phyloP scores from a whole-genome alignment of 148 eudicot genomes.

The Chenopodium album region DNA sequence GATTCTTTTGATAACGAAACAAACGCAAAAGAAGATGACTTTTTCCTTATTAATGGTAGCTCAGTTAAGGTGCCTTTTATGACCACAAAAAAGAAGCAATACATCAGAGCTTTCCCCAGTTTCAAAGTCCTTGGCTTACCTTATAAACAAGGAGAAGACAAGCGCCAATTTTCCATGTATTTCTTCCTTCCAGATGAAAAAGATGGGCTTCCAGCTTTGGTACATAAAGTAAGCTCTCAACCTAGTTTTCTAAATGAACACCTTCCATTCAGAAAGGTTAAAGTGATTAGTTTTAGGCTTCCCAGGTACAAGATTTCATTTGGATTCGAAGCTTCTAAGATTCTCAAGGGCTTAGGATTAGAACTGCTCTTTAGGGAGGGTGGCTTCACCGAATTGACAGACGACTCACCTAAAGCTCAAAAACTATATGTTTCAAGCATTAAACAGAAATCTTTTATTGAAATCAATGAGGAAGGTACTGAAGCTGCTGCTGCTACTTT shows the following conservation, averaged over 20 bases:
- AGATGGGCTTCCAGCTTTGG: constrained; percentile 56
- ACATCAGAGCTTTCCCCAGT: constrained; percentile 36
- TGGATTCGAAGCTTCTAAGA: constrained; percentile 65
- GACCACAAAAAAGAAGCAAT: constrained; percentile 23
- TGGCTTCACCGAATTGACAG: constrained; percentile 71
- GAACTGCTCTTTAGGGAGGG: constrained; percentile 50
- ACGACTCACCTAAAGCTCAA: constrained; percentile 41
- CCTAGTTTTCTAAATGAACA: constrained; percentile 39
- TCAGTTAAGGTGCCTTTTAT: constrained; percentile 66
- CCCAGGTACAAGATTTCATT: constrained; percentile 69
- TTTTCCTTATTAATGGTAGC: constrained; percentile 61
- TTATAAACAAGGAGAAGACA: constrained; percentile 64
- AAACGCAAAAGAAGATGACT: constrained; percentile 54
- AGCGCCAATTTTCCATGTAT: constrained; percentile 69
- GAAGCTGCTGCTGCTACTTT: constrained; percentile 75
- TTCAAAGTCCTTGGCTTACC: constrained; percentile 75
- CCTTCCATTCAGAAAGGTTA: constrained; percentile 22
- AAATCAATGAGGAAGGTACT: constrained; percentile 89
- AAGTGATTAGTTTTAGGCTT: constrained; percentile 49
- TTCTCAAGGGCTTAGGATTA: constrained; percentile 56
- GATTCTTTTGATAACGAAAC: constrained; percentile 53
- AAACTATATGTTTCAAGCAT: constrained; percentile 58
- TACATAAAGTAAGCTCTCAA: constrained; percentile 45
- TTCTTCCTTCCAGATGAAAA: constrained; percentile 63
- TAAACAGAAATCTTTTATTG: constrained; percentile 69